Base-by-base conservation (phyloP, 805 yeast genomes). In the Ogataea nitratoaversa region DNA sequence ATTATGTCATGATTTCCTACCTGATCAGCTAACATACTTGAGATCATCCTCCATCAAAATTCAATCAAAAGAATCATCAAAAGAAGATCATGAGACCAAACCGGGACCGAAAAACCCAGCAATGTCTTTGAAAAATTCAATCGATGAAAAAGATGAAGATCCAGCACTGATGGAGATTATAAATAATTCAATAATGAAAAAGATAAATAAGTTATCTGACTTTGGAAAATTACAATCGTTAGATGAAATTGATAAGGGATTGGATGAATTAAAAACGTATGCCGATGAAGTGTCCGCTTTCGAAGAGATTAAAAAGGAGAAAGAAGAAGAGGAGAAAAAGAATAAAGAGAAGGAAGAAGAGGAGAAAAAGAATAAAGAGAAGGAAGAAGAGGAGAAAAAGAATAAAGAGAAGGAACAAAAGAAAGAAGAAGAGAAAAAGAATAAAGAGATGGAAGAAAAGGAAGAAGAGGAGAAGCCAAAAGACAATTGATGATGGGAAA, bases 1-100 rank as follows among this genome's bases (percentile, higher is more conserved):
- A 6, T 31, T 48, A 28, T 48, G 52, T 35, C 30, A 30, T 3
- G 22, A 30, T 13, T 46, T 40, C 32, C 23, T 43, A 5, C 30
- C 36, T 20, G 36, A 32, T 7, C 42, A 44, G 34, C 23, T 46
- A 5, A 19, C 32, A 8, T 48, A 32, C 19, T 32, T 48, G 20
- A 24, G 23, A 16, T 2, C 7, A 2, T 22, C 44, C 19, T 13
- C 19, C 28, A 16, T 20, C 2, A 8, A 16, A 9, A 33, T 43
- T 8, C 4, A 31, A 8, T 2, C 19, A 5, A 9, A 17, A 5
- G 17, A 7, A 3, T n/a, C 22, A 7, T 18, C 13, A 2, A 28
- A n/a, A 8, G 8, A n/a, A n/a, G n/a, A n/a, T n/a, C n/a, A n/a
- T n/a, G n/a, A n/a, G n/a, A n/a, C n/a, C 20, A 6, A 14, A 13